Conservation (phyloP, 1,284 basidiomycete species). For the Amylostereum areolatum region DNA sequence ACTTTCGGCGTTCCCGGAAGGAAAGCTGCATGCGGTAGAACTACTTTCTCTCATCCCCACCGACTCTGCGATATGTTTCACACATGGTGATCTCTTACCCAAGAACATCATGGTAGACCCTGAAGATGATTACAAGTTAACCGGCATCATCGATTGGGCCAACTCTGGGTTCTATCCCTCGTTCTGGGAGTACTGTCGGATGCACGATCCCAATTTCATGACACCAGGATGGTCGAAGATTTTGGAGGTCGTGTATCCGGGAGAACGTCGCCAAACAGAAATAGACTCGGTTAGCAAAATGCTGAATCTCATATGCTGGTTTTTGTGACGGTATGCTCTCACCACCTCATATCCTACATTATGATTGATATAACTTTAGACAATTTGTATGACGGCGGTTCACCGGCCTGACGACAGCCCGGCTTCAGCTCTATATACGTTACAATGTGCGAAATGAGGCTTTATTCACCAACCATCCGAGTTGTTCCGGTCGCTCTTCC, state of each 20-base stretch:
- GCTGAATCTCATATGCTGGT: too few species aligned
- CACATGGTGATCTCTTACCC: conserved; percentile 22
- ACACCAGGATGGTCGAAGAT: conserved; percentile 16
- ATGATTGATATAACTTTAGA: too few species aligned
- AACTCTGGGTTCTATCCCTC: conserved; percentile 24
- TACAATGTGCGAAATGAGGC: too few species aligned
- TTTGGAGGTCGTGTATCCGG: conserved; percentile 12
- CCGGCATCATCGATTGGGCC: conserved; percentile 24
- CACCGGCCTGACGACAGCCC: too few species aligned
- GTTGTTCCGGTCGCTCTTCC: too few species aligned
- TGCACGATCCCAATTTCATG: conserved; percentile 17
- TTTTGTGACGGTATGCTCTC: too few species aligned
- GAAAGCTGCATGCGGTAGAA: conserved; percentile 12
- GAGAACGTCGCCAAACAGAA: conserved; percentile 2
- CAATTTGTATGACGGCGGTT: too few species aligned
- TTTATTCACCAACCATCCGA: too few species aligned
- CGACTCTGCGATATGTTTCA: conserved; percentile 14
- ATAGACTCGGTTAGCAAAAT: too few species aligned
- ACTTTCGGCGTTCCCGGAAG: background rate
- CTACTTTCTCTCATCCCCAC: conserved; percentile 14
- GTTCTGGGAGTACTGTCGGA: conserved; percentile 24
- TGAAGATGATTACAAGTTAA: conserved; percentile 21
- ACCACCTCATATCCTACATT: too few species aligned
- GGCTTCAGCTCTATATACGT: too few species aligned
- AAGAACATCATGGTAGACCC: conserved; percentile 23